Evolutionary conservation across 495 filamentous ascomycete genomes (phyloP).

Genomic region (Aspergillus steynii): DNA sequence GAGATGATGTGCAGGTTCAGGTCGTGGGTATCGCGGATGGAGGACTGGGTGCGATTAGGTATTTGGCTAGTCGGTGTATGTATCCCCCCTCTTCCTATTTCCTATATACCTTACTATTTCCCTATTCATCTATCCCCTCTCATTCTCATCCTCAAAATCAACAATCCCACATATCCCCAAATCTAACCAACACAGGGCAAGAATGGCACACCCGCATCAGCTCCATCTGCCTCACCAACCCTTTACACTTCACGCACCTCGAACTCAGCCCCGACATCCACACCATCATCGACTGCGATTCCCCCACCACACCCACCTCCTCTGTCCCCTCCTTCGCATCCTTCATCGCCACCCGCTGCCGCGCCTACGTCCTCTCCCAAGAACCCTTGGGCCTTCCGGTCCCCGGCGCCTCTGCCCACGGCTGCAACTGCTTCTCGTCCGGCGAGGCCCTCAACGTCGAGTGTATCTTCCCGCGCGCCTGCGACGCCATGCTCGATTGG

Average conservation of each 20-base stretch:
- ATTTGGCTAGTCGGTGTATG: conserved; percentile 59
- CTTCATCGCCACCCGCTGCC: conserved; percentile 52
- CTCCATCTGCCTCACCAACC: conserved; percentile 36
- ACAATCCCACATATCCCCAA: no score
- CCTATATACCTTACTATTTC: no score
- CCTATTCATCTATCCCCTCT: neutral
- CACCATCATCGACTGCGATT: neutral
- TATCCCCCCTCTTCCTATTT: neutral
- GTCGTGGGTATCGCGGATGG: conserved; percentile 65
- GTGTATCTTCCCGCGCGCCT: conserved; percentile 42
- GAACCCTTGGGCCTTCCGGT: conserved; percentile 49
- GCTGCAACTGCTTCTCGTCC: conserved; percentile 51
- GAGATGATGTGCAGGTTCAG: conserved; percentile 54
- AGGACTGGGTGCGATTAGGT: conserved; percentile 51
- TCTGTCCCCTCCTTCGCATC: conserved; percentile 27
- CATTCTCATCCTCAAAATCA: neutral
- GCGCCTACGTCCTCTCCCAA: conserved; percentile 58
- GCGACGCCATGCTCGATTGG: conserved; percentile 43
- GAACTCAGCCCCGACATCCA: conserved; percentile 17
- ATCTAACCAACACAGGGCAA: conserved; percentile 26
- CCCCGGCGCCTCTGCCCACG: conserved; percentile 35
- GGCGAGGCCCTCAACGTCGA: conserved; percentile 42
- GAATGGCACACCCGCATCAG: conserved; percentile 35
- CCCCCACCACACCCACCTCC: no score
- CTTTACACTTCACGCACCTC: conserved; percentile 23